Conservation (phyloP, 2,329 filamentous ascomycete species). For the Aspergillus clavatus region DNA sequence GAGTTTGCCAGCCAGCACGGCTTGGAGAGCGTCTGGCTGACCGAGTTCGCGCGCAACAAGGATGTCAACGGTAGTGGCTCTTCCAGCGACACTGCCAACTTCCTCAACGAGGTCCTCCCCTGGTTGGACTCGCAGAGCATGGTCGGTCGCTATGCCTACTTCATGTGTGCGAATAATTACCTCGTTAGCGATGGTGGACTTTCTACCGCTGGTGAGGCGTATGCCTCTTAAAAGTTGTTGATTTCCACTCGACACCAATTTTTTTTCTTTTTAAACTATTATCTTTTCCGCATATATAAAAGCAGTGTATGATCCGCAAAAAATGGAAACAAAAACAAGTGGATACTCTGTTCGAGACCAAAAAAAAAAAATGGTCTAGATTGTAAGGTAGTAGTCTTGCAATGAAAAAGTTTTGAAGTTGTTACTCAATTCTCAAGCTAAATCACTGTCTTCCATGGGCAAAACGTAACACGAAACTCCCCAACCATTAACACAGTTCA, state of each 20-base stretch:
- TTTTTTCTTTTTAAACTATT: too few relatives aligned
- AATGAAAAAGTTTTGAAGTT: too few relatives aligned
- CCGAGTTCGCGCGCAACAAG: slow-evolving; percentile 40
- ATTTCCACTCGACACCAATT: neutral
- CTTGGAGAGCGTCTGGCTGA: slow-evolving; percentile 43
- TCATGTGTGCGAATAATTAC: slow-evolving; percentile 31
- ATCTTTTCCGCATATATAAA: too few relatives aligned
- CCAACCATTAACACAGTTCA: too few relatives aligned
- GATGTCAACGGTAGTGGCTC: slow-evolving; percentile 21
- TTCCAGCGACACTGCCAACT: slow-evolving; percentile 24
- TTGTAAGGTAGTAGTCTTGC: too few relatives aligned
- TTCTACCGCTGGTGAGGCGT: slow-evolving; percentile 29
- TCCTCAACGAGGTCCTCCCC: slow-evolving; percentile 35
- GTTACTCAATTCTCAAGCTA: too few relatives aligned
- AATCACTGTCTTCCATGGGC: too few relatives aligned
- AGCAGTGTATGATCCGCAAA: neutral
- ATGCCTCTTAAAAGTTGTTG: slow-evolving; percentile 9
- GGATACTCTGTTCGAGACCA: too few relatives aligned
- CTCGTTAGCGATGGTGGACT: slow-evolving; percentile 25
- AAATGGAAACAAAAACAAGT: neutral
- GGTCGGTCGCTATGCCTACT: slow-evolving; percentile 43
- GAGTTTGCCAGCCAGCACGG: slow-evolving; percentile 27
- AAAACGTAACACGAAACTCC: too few relatives aligned
- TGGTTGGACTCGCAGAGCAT: slow-evolving; percentile 37
- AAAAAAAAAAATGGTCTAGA: neutral